Evolutionary conservation across 495 filamentous ascomycete genomes (phyloP).

Genomic region (Aspergillus diversus): DNA sequence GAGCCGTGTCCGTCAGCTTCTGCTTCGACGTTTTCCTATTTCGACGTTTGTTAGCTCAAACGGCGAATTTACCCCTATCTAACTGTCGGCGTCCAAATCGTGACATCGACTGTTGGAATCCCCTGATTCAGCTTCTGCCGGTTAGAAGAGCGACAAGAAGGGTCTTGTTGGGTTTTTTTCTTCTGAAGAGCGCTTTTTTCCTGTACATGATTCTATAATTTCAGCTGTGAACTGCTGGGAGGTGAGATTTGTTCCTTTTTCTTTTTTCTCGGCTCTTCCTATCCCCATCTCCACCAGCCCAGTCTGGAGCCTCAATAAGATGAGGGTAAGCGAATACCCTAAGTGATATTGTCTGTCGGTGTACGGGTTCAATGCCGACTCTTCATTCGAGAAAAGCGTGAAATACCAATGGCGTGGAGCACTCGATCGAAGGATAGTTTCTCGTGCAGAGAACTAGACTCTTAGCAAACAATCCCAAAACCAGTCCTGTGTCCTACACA

Average conservation of each 20-base stretch:
- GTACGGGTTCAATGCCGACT: too few species aligned
- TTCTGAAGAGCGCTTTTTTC: slow-evolving; percentile 26
- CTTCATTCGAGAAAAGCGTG: too few species aligned
- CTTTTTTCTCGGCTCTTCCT: slow-evolving; percentile 16
- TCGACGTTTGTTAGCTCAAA: slow-evolving; percentile 57
- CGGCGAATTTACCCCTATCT: slow-evolving; percentile 39
- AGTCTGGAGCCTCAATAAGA: not conserved
- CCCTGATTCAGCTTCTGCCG: slow-evolving; percentile 51
- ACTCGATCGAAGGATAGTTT: not conserved
- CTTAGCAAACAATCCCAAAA: not conserved
- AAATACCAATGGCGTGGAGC: too few species aligned
- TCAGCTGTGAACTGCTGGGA: slow-evolving; percentile 39
- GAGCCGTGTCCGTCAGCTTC: slow-evolving; percentile 49
- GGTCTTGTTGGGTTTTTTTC: slow-evolving; percentile 35
- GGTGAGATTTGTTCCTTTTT: slow-evolving; percentile 31
- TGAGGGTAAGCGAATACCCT: too few species aligned
- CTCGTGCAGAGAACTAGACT: not conserved
- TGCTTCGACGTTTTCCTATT: slow-evolving; percentile 42
- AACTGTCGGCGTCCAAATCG: slow-evolving; percentile 43
- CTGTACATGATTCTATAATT: slow-evolving; percentile 34
- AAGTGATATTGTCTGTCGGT: too few species aligned
- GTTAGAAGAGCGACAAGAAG: slow-evolving; percentile 51
- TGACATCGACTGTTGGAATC: slow-evolving; percentile 41
- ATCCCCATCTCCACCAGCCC: slow-evolving; percentile 6
- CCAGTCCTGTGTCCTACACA: not conserved